These are phyloP conservation scores for Hymenoscyphus repandus DNA, from an alignment of 2,329 filamentous ascomycete genomes.

Conservation along the genomic window DNA sequence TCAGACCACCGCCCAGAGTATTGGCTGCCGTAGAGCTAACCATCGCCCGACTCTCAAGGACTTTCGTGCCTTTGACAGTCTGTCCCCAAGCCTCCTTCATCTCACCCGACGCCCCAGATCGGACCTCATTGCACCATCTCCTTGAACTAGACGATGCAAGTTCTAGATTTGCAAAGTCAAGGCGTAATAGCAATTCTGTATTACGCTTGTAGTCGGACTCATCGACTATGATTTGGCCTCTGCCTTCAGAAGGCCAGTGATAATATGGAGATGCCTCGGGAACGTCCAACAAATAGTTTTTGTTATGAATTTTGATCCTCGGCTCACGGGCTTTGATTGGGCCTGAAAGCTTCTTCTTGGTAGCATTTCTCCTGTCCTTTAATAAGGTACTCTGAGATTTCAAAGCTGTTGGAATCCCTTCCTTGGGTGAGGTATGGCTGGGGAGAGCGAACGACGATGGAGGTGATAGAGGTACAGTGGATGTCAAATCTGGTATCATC, in stretches of 20 bases:
- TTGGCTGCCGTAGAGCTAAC: slow-evolving; percentile 27
- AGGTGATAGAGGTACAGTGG: slow-evolving; percentile 4
- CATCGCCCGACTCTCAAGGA: slow-evolving; percentile 20
- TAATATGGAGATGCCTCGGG: slow-evolving; percentile 57
- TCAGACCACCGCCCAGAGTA: slow-evolving; percentile 34
- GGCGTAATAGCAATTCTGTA: slow-evolving; percentile 63
- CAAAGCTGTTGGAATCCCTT: slow-evolving; percentile 5
- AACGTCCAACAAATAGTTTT: slow-evolving; percentile 44
- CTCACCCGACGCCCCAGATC: slow-evolving; percentile 33
- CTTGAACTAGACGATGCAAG: slow-evolving; percentile 59
- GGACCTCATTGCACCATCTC: slow-evolving; percentile 67
- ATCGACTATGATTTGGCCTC: slow-evolving; percentile 59
- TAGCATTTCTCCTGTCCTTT: slow-evolving; percentile 16
- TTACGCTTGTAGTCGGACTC: slow-evolving; percentile 62
- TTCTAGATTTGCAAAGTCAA: slow-evolving; percentile 65
- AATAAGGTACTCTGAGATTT: slow-evolving; percentile 3
- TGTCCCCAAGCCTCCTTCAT: slow-evolving; percentile 45
- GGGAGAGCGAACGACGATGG: slow-evolving; percentile 1
- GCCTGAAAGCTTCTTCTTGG: slow-evolving; percentile 50
- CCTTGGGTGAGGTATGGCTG: slow-evolving; percentile 2
- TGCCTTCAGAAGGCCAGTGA: slow-evolving; percentile 55
- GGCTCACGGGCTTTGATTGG: slow-evolving; percentile 60
- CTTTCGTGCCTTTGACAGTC: slow-evolving; percentile 41
- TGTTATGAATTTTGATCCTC: slow-evolving; percentile 54
- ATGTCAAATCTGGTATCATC: too few species aligned